phyloP scores from a whole-genome alignment of 139 green algal genomes.

The Eudorina sp. region DNA sequence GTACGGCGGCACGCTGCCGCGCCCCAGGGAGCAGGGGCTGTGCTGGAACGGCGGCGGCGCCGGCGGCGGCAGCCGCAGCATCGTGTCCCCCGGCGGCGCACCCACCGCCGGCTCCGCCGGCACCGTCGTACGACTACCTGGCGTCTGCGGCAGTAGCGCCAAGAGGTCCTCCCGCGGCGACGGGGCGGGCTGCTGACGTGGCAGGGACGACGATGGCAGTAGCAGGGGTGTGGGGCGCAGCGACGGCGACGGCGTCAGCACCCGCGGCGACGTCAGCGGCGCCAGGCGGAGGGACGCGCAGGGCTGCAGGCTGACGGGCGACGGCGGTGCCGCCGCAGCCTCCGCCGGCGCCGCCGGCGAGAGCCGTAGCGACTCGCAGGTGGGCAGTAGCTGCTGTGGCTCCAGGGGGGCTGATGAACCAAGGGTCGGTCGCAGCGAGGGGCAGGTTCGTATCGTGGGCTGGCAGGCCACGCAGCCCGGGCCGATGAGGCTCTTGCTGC shows the following conservation, averaged over 20 bases:
- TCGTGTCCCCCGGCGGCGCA: neutral
- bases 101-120: neutral
- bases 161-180: neutral
- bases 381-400: neutral
- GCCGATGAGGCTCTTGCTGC: neutral
- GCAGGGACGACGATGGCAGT: constrained; percentile 6
- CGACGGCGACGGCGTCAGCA: neutral
- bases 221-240: neutral
- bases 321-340: too few relatives aligned
- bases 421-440: neutral
- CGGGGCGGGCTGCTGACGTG: neutral
- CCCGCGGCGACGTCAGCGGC: neutral
- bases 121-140: neutral
- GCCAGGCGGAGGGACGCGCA: neutral
- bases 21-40: neutral
- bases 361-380: neutral
- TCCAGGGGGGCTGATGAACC: neutral
- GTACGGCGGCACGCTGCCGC: too few relatives aligned
- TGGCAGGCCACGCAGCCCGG: neutral
- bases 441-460: neutral
- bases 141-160: neutral
- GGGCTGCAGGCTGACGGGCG: neutral
- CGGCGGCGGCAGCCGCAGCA: neutral
- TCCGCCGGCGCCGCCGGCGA: neutral
- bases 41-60: neutral